Evolutionary conservation across 495 filamentous ascomycete genomes (phyloP), one percentile per base, ranked within the genome.

Genomic region (Staphylotrichum tortipilum): DNA sequence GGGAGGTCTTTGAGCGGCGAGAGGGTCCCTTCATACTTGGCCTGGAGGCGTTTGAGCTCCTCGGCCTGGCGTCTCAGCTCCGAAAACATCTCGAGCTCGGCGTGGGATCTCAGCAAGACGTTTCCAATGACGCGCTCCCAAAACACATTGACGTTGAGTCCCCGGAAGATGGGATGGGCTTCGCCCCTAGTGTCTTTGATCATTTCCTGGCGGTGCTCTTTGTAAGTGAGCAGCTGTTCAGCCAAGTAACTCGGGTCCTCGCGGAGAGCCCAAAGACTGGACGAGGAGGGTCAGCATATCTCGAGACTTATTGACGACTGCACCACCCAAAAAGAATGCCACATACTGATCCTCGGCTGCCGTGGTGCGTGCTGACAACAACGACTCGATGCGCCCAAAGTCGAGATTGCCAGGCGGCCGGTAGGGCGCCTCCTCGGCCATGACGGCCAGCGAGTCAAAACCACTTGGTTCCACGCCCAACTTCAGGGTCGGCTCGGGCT

Each of bases 241-340:
- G 54, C 55, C 38, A 81, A 79, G 51, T 79, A 82, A 5, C 47
- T 62, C 0, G 78, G 77, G 55, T 82, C 76, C 44, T 79, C 77
- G n/a, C 78, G 67, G 31, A 81, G 54, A 1, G 66, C 50, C 71
- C 70, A 76, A 6, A 81, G 30, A 29, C 39, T 42, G n/a, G n/a
- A n/a, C n/a, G n/a, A n/a, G n/a, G n/a, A n/a, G n/a, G n/a, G n/a
- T n/a, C n/a, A n/a, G n/a, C n/a, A n/a, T n/a, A n/a, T n/a, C n/a
- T n/a, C n/a, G n/a, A n/a, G n/a, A n/a, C n/a, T n/a, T n/a, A n/a
- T n/a, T n/a, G n/a, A n/a, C n/a, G n/a, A n/a, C n/a, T n/a, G n/a
- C n/a, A n/a, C n/a, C n/a, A n/a, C n/a, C n/a, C n/a, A n/a, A n/a
- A n/a, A n/a, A n/a, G n/a, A n/a, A n/a, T n/a, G n/a, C n/a, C n/a